A percentile compares a stretch with the other conserved stretches of the same genome.
phyloP scores from a whole-genome alignment of 2,329 filamentous ascomycete species.

The Mycosphaerelloides madeirae region DNA sequence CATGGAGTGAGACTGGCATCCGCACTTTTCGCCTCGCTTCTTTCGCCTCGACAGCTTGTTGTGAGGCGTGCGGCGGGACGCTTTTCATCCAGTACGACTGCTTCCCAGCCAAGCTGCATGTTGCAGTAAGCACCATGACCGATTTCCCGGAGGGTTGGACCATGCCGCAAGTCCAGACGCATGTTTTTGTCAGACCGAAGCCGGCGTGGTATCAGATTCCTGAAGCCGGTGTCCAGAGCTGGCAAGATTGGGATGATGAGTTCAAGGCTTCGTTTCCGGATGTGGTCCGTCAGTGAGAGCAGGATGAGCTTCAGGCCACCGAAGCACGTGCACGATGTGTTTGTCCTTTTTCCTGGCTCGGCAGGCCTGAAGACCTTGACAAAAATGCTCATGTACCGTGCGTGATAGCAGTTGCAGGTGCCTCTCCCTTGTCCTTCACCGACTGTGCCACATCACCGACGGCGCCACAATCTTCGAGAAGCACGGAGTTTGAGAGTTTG shows the following conservation, averaged over 20 bases:
- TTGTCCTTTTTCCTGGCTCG: too few relatives aligned
- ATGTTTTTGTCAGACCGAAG: conserved; percentile 13
- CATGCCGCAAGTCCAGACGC: conserved; percentile 8
- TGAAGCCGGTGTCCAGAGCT: conserved; percentile 13
- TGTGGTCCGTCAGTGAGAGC: not conserved
- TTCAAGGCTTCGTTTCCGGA: conserved; percentile 3
- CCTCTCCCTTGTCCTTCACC: too few relatives aligned
- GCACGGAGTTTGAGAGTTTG: too few relatives aligned
- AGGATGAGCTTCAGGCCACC: too few relatives aligned
- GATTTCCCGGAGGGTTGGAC: conserved; percentile 1
- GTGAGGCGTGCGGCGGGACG: conserved; percentile 13
- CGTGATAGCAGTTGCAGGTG: too few relatives aligned
- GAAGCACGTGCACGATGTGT: too few relatives aligned
- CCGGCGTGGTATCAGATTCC: conserved; percentile 17
- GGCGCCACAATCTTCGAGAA: too few relatives aligned
- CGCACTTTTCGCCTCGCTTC: conserved; percentile 6
- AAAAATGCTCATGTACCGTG: too few relatives aligned
- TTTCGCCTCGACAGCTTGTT: conserved; percentile 14
- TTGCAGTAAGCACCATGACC: conserved; percentile 14
- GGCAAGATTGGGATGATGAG: conserved; percentile 15
- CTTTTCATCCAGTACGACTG: conserved; percentile 20
- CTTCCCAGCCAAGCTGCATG: conserved; percentile 15
- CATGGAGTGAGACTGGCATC: conserved; percentile 6
- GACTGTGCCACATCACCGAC: too few relatives aligned
- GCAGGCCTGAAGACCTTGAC: too few relatives aligned